Evolutionary conservation across 140 eudicot genomes (phyloP).

Genomic region (Bidens hawaiensis): DNA sequence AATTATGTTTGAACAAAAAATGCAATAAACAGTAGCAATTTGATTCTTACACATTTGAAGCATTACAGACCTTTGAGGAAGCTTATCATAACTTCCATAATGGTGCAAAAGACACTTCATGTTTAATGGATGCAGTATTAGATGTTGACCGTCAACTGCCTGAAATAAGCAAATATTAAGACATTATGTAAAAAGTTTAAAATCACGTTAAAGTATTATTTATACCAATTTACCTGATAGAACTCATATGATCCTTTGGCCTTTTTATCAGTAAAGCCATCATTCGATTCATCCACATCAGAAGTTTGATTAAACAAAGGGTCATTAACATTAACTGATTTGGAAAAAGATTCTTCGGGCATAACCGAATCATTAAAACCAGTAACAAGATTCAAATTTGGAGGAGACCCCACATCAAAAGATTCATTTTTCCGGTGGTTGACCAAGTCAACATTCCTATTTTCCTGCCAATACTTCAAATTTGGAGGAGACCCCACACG

Average conservation of each 20-base stretch:
- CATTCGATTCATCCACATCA: constrained; percentile 38
- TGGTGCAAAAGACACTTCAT: constrained; percentile 94
- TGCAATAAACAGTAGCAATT: not conserved
- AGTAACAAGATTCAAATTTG: constrained; percentile 27
- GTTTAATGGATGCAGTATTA: constrained; percentile 81
- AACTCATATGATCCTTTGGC: constrained; percentile 58
- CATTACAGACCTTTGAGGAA: constrained; percentile 73
- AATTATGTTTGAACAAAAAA: constrained; percentile 6
- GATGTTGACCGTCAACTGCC: constrained; percentile 95
- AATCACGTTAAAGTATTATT: not conserved
- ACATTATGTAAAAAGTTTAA: not conserved
- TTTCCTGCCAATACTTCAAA: constrained; percentile 69
- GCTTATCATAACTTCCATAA: constrained; percentile 71
- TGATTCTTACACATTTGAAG: not conserved
- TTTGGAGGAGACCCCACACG: too few species aligned
- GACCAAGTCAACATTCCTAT: constrained; percentile 25
- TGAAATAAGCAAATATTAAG: constrained; percentile 27
- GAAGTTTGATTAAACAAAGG: constrained; percentile 32
- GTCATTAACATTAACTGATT: constrained; percentile 26
- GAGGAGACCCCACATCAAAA: constrained; percentile 30
- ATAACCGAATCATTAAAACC: constrained; percentile 12
- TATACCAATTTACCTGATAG: constrained; percentile 58
- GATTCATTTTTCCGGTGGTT: constrained; percentile 12
- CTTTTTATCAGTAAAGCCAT: constrained; percentile 38
- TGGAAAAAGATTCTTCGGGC: constrained; percentile 18